A percentile compares a stretch with the other conserved stretches of the same genome.
These are phyloP conservation scores for Jatropha podagrica DNA, from an alignment of 441 rosid genomes.

Conservation along the genomic window DNA sequence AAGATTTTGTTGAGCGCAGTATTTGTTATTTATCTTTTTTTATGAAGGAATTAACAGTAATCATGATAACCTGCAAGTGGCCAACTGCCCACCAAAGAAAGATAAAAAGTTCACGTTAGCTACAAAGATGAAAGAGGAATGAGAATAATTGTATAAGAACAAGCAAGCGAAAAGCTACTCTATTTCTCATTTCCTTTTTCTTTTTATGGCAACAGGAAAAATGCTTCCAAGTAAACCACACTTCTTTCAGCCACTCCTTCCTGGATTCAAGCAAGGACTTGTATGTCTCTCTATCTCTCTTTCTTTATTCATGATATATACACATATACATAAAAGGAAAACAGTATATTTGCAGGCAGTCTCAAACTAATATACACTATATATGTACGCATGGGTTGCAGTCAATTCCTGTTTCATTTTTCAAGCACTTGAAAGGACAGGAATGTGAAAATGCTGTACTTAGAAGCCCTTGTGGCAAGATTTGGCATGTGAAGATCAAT, in stretches of 20 bases:
- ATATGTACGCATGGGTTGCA: conserved; percentile 4
- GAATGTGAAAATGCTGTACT: background rate
- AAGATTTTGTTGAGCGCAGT: too few species aligned
- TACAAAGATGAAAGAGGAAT: too few species aligned
- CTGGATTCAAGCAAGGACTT: conserved; percentile 17
- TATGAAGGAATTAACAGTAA: too few species aligned
- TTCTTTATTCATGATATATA: background rate
- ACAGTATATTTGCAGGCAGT: too few species aligned
- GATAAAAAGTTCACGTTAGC: too few species aligned
- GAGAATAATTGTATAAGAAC: background rate
- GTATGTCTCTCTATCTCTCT: background rate
- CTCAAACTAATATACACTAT: too few species aligned
- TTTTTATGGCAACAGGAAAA: background rate
- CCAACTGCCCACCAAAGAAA: too few species aligned
- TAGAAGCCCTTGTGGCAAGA: conserved; percentile 18
- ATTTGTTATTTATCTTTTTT: too few species aligned
- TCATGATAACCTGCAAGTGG: too few species aligned
- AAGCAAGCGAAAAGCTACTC: background rate
- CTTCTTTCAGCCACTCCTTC: conserved; percentile 29
- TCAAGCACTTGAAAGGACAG: conserved; percentile 17
- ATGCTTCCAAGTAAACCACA: conserved; percentile 11
- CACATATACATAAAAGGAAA: background rate
- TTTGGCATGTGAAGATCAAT: conserved; percentile 20
- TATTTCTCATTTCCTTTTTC: too few species aligned
- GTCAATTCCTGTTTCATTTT: conserved; percentile 26